These are phyloP conservation scores for Metschnikowia bowlesiae DNA, from an alignment of 805 yeast genomes.

Conservation along the genomic window DNA sequence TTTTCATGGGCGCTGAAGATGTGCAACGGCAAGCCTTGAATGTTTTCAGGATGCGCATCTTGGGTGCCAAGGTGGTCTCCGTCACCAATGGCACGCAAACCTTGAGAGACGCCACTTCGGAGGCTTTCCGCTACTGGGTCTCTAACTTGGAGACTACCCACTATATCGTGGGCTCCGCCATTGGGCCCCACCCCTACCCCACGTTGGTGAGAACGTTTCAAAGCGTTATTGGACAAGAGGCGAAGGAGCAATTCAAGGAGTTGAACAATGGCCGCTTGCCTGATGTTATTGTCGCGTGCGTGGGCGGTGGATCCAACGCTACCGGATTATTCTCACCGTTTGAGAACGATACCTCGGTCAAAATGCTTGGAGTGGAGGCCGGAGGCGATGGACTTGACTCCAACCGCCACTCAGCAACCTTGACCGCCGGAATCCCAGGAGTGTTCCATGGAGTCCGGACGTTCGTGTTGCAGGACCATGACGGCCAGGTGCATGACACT, in stretches of 20 bases:
- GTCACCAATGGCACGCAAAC: slow-evolving; percentile 95
- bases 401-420: slow-evolving; percentile 86
- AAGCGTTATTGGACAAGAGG: slow-evolving; percentile 92
- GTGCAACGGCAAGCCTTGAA: slow-evolving; percentile 97
- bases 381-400: slow-evolving; percentile 97
- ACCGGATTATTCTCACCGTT: slow-evolving; percentile 95
- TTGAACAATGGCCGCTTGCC: slow-evolving; percentile 82
- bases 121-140: slow-evolving; percentile 96
- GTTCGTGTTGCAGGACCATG: slow-evolving; percentile 81
- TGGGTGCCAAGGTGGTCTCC: slow-evolving; percentile 93
- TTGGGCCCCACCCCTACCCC: slow-evolving; percentile 99
- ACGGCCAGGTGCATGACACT: slow-evolving; percentile 97
- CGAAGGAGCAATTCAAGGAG: slow-evolving; percentile 82
- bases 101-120: slow-evolving; percentile 95
- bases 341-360: slow-evolving; percentile 72
- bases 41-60: slow-evolving; percentile 93
- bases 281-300: slow-evolving; percentile 95
- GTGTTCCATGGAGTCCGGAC: slow-evolving; percentile 98
- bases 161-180: slow-evolving; percentile 95
- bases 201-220: slow-evolving; percentile 97
- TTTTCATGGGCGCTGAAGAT: slow-evolving; percentile 99
- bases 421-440: slow-evolving; percentile 94
- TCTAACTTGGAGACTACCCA: slow-evolving; percentile 81
- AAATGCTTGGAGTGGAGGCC: slow-evolving; percentile 92
- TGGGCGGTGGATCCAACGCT: slow-evolving; percentile 98